Conservation (phyloP, 305 asterid genomes). For the Plantago rigida region DNA sequence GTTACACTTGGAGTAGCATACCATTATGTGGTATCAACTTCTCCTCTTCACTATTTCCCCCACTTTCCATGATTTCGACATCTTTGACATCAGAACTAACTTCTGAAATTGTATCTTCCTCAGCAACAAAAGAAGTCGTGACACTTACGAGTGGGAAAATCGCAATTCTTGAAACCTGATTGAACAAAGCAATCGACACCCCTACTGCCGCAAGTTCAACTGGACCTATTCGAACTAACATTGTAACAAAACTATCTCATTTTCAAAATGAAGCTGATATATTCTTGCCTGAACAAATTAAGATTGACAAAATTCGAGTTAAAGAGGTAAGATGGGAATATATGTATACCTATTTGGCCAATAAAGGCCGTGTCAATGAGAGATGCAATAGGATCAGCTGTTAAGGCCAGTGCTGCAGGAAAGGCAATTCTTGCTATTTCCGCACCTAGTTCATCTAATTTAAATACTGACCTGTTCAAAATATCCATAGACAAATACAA, state of each 20-base stretch:
- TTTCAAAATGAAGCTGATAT: no score
- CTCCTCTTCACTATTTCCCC: slow-evolving; percentile 32
- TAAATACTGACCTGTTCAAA: slow-evolving; percentile 45
- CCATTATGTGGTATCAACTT: slow-evolving; percentile 42
- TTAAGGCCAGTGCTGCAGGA: slow-evolving; percentile 75
- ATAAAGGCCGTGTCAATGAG: slow-evolving; percentile 70
- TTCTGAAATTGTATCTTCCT: slow-evolving; percentile 42
- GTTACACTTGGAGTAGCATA: slow-evolving; percentile 14
- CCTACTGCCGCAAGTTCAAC: slow-evolving; percentile 72
- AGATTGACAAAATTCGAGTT: background rate
- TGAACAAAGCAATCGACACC: slow-evolving; percentile 63
- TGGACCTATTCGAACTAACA: slow-evolving; percentile 36
- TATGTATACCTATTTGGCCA: slow-evolving; percentile 59
- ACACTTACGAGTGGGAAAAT: slow-evolving; percentile 66
- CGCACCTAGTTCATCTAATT: slow-evolving; percentile 53
- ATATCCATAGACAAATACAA: background rate
- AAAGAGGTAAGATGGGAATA: background rate
- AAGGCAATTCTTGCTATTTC: slow-evolving; percentile 65
- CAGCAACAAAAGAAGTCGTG: slow-evolving; percentile 67
- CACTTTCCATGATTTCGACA: slow-evolving; percentile 31
- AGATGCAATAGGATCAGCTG: slow-evolving; percentile 86
- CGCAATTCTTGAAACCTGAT: slow-evolving; percentile 59
- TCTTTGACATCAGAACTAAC: slow-evolving; percentile 21
- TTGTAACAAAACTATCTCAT: background rate
- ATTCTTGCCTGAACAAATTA: no score